phyloP scores from a whole-genome alignment of 305 asterid species.

The Solanum hybrid region DNA sequence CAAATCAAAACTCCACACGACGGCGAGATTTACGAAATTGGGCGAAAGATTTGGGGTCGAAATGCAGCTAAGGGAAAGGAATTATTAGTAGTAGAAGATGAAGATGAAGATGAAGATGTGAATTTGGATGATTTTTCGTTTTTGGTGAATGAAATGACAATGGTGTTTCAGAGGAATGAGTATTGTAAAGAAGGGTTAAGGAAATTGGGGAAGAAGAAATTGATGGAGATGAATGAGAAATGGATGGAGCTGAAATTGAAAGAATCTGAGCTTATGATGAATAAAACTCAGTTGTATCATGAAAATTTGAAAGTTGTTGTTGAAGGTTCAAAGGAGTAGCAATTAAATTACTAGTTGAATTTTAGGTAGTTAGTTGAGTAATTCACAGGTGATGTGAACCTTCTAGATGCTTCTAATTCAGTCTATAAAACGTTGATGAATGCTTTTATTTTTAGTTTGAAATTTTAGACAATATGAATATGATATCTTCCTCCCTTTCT shows the following conservation, averaged over 20 bases:
- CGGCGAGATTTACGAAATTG: background rate
- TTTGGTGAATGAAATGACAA: background rate
- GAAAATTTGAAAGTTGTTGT: background rate
- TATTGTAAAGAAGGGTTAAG: slow-evolving; percentile 3
- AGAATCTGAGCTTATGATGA: slow-evolving; percentile 6
- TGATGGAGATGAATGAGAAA: slow-evolving; percentile 11
- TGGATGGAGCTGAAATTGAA: slow-evolving; percentile 12
- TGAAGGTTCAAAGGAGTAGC: background rate
- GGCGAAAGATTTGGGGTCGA: slow-evolving; percentile 12
- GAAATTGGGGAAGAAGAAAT: slow-evolving; percentile 6
- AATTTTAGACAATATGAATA: background rate
- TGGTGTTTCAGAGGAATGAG: background rate
- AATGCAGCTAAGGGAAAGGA: background rate
- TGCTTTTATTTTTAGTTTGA: background rate
- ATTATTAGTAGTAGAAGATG: background rate
- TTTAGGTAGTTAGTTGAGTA: no score
- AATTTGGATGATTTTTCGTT: slow-evolving; percentile 9
- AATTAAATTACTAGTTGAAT: background rate
- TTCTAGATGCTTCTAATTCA: background rate
- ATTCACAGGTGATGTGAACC: no score
- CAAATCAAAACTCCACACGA: slow-evolving; percentile 14
- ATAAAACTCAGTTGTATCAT: background rate
- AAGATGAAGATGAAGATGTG: background rate
- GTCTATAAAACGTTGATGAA: background rate
- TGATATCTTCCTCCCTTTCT: background rate